Evolutionary conservation across 2,329 filamentous ascomycete species (phyloP), one percentile per base, ranked within the genome.

Genomic region (Colletotrichum siamense): DNA sequence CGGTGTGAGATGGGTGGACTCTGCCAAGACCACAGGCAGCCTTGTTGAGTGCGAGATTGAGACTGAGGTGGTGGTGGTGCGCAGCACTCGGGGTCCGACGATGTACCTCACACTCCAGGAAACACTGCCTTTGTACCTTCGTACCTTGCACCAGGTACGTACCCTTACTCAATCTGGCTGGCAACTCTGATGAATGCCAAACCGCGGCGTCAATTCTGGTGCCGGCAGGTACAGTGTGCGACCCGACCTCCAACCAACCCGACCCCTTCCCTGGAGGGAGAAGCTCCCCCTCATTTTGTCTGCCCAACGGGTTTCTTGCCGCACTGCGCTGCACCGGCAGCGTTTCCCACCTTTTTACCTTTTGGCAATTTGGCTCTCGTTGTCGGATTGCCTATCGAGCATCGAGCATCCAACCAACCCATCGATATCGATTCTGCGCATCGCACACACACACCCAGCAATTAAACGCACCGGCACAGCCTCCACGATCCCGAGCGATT

Each of bases 21-120:
- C 66, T 39, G 73, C 69, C 73, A 76, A 76, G 73, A 63, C 69
- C 55, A 26, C 32, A 62, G 59, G 22, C 55, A 49, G 34, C 65
- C 12, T 36, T 68, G 39, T 32, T 30, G 55, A 22, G 32, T 7
- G 30, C 52, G 30, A 72, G 22, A 65, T 66, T 44, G 13, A 63
- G 57, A 22, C 59, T 34, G 26, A 22, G 28, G 28, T 34, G 28
- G 28, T 34, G 28, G 28, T 12, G 34, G n/a, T 44, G 24, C 39
- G 64, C 71, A 69, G 26, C 30, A 69, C 64, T 68, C 63, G 69
- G 69, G 39, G 73, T 73, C 63, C 57, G 73, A 70, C 18, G n/a
- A 24, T 39, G 22, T 52, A 32, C 24, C 28, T 28, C 16, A 16
- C 18, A 22, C 16, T 15, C 18, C 34, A 28, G 34, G 13, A 39